Percentiles rank a stretch among this genome's conserved stretches.
These are phyloP conservation scores for Oidiodendron maius DNA, from an alignment of 495 filamentous ascomycete species.

Conservation along the genomic window DNA sequence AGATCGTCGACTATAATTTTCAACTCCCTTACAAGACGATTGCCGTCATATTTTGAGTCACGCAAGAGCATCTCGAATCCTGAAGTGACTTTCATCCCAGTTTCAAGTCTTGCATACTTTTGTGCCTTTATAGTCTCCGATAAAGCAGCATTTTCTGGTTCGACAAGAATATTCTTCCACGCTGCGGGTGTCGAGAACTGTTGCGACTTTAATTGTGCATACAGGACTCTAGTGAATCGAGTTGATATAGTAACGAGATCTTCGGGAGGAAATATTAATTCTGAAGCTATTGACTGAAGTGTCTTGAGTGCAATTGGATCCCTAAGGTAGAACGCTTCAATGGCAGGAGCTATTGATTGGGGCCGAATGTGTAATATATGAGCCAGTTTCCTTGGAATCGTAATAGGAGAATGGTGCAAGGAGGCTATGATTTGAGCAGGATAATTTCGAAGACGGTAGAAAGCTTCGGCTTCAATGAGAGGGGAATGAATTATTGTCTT, in stretches of 20 bases:
- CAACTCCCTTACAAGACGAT: slow-evolving; percentile 63
- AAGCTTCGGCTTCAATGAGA: slow-evolving; percentile 79
- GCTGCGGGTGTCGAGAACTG: slow-evolving; percentile 63
- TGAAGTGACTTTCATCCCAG: slow-evolving; percentile 84
- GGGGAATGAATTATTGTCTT: slow-evolving; percentile 54
- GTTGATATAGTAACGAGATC: slow-evolving; percentile 76
- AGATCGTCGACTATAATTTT: slow-evolving; percentile 70
- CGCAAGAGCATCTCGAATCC: slow-evolving; percentile 85
- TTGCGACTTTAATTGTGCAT: slow-evolving; percentile 88
- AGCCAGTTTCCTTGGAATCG: slow-evolving; percentile 78
- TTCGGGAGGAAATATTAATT: slow-evolving; percentile 56
- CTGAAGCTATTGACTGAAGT: slow-evolving; percentile 42
- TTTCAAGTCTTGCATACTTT: slow-evolving; percentile 47
- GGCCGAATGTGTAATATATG: slow-evolving; percentile 70
- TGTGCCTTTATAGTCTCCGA: slow-evolving; percentile 25
- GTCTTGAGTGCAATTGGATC: slow-evolving; percentile 74
- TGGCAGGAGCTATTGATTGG: slow-evolving; percentile 69
- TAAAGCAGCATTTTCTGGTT: slow-evolving; percentile 5
- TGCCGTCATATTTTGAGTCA: slow-evolving; percentile 59
- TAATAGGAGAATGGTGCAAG: slow-evolving; percentile 63
- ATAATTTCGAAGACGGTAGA: slow-evolving; percentile 79
- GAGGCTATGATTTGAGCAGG: slow-evolving; percentile 64
- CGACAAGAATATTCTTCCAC: slow-evolving; percentile 44
- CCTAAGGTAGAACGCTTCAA: slow-evolving; percentile 89
- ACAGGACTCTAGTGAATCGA: slow-evolving; percentile 81